phyloP scores from a whole-genome alignment of 805 yeast genomes.

The Schwanniomyces pseudopolymorphus region DNA sequence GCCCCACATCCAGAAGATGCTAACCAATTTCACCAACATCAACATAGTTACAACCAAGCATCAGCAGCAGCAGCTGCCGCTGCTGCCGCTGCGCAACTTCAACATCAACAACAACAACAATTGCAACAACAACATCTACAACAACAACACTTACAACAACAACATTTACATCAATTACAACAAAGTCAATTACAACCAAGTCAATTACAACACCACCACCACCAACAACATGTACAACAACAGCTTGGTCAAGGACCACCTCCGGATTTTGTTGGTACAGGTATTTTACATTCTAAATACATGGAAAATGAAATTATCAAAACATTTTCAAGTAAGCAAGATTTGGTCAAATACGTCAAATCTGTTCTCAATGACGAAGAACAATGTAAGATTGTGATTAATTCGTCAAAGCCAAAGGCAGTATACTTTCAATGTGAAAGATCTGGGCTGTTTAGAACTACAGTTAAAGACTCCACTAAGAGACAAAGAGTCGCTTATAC shows the following conservation, averaged over 20 bases:
- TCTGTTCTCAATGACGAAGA: conserved; percentile 35
- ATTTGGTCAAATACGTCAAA: conserved; percentile 35
- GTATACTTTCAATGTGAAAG: conserved; percentile 49
- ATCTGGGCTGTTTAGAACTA: conserved; percentile 45
- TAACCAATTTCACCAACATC: conserved; percentile 14
- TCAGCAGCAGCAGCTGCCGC: conserved; percentile 16
- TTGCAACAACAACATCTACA: conserved; percentile 11
- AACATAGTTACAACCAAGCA: conserved; percentile 18
- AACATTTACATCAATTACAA: conserved; percentile 11
- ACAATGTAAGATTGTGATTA: conserved; percentile 45
- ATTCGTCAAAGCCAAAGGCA: conserved; percentile 48
- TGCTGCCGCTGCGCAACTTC: conserved; percentile 14
- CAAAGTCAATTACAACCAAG: conserved; percentile 15
- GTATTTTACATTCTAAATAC: conserved; percentile 21
- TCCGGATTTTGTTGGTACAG: conserved; percentile 14
- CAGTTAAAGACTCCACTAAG: conserved; percentile 45
- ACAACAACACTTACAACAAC: conserved; percentile 12
- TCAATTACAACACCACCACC: conserved; percentile 12
- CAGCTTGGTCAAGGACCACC: conserved; percentile 8
- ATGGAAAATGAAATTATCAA: conserved; percentile 32
- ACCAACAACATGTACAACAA: conserved; percentile 15
- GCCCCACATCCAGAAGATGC: conserved; percentile 11
- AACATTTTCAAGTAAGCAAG: conserved; percentile 26
- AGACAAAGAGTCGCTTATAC: conserved; percentile 49
- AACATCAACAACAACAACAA: conserved; percentile 14